A percentile compares a stretch with the other conserved stretches of the same genome.
Evolutionary conservation across 1,139 yeast species (phyloP).

Genomic region (Pichia sp.): DNA sequence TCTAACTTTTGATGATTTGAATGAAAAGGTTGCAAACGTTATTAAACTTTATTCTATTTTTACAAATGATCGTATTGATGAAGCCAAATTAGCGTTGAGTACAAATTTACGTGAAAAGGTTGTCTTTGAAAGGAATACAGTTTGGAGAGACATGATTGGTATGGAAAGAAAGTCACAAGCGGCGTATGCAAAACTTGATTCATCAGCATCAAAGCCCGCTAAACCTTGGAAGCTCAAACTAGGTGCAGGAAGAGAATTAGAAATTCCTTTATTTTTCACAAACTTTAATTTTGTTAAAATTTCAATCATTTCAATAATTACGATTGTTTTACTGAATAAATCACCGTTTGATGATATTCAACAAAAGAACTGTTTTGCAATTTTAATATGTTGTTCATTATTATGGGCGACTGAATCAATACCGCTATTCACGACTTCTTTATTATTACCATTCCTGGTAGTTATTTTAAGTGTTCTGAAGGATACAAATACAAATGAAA

Average conservation of each 20-base stretch:
- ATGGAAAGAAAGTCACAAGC: conserved; percentile 68
- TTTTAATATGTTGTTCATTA: conserved; percentile 69
- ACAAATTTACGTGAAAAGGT: conserved; percentile 83
- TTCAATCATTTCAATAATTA: conserved; percentile 37
- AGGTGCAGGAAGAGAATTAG: conserved; percentile 24
- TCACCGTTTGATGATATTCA: conserved; percentile 65
- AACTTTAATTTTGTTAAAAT: conserved; percentile 34
- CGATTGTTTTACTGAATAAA: conserved; percentile 41
- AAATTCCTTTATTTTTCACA: conserved; percentile 19
- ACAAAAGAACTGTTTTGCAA: conserved; percentile 71
- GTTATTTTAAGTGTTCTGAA: conserved; percentile 70
- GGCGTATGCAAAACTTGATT: conserved; percentile 33
- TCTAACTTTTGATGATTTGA: conserved; percentile 41
- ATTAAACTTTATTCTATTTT: conserved; percentile 43
- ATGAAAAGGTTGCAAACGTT: conserved; percentile 42
- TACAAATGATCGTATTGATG: conserved; percentile 39
- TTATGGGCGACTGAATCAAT: conserved; percentile 93
- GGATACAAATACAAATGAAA: conserved; percentile 42
- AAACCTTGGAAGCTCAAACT: conserved; percentile 20
- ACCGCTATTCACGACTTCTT: conserved; percentile 79
- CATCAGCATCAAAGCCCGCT: conserved; percentile 9
- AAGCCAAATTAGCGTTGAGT: conserved; percentile 61
- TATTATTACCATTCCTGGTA: conserved; percentile 71
- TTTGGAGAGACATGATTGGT: conserved; percentile 94
- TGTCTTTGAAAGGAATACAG: conserved; percentile 94